These are phyloP conservation scores for Mimosa bimucronata DNA, from an alignment of 306 rosid species.

Conservation along the genomic window DNA sequence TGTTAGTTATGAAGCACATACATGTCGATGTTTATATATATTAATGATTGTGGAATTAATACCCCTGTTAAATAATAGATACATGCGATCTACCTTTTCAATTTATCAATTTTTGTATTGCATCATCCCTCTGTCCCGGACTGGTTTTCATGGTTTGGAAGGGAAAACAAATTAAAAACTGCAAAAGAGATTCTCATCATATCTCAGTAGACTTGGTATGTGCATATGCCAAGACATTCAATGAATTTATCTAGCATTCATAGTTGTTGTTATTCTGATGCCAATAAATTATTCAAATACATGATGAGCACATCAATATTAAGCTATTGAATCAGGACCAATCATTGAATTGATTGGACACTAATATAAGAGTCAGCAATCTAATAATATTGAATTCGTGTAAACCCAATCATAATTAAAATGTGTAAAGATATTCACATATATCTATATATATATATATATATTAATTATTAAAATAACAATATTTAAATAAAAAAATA, in stretches of 20 bases:
- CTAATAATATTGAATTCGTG: too few species aligned
- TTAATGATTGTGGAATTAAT: constrained; percentile 31
- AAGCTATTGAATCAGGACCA: too few species aligned
- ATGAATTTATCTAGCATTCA: neutral
- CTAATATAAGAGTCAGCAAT: too few species aligned
- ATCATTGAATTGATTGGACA: too few species aligned
- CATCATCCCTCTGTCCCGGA: neutral
- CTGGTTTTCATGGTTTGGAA: neutral
- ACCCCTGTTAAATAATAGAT: constrained; percentile 12
- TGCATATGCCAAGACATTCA: neutral
- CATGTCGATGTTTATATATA: constrained; percentile 23
- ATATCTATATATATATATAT: too few species aligned
- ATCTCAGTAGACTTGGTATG: neutral
- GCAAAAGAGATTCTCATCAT: neutral
- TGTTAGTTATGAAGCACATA: constrained; percentile 19
- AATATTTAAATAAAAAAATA: too few species aligned
- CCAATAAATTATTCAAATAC: neutral
- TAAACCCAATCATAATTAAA: too few species aligned
- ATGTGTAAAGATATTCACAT: too few species aligned
- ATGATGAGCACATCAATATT: neutral
- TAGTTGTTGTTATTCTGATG: neutral
- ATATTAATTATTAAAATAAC: too few species aligned
- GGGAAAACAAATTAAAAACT: neutral
- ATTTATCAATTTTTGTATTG: neutral
- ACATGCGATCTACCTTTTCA: constrained; percentile 35